Percentiles rank a stretch among this genome's conserved stretches.
These are phyloP conservation scores for Chenopodium album DNA, from an alignment of 148 eudicot genomes.

Conservation along the genomic window DNA sequence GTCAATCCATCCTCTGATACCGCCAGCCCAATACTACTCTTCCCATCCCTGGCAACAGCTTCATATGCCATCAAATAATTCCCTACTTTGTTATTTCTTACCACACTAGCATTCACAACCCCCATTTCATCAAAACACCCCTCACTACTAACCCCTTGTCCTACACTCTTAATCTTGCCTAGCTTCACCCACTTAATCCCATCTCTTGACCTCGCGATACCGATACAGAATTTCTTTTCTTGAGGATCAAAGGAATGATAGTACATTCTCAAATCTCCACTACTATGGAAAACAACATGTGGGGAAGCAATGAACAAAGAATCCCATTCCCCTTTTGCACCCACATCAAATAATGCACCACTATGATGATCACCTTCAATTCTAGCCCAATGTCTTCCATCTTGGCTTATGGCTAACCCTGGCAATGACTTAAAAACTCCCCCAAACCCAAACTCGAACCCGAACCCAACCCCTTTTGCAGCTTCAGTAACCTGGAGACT, in stretches of 20 bases:
- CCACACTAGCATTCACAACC: constrained; percentile 47
- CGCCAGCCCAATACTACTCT: constrained; percentile 64
- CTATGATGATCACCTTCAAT: constrained; percentile 91
- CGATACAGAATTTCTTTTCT: constrained; percentile 43
- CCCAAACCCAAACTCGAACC: neutral
- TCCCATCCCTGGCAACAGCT: constrained; percentile 55
- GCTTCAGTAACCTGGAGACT: constrained; percentile 13
- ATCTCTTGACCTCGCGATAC: constrained; percentile 78
- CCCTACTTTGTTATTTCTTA: constrained; percentile 49
- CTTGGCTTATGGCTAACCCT: constrained; percentile 90
- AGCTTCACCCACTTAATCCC: constrained; percentile 78
- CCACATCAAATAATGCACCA: constrained; percentile 78
- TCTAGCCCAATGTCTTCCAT: constrained; percentile 90
- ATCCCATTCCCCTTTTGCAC: constrained; percentile 75
- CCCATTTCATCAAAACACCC: constrained; percentile 66
- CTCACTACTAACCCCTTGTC: constrained; percentile 13
- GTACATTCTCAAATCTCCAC: constrained; percentile 72
- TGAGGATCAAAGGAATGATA: constrained; percentile 64
- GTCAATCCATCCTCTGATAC: constrained; percentile 60
- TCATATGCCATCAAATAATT: constrained; percentile 78
- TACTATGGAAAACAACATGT: constrained; percentile 64
- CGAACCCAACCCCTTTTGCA: neutral
- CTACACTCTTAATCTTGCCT: constrained; percentile 54
- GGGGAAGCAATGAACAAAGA: constrained; percentile 72
- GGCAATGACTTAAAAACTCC: constrained; percentile 56